phyloP scores from a whole-genome alignment of 768 basidiomycete species.

The Lyophyllum semitale region DNA sequence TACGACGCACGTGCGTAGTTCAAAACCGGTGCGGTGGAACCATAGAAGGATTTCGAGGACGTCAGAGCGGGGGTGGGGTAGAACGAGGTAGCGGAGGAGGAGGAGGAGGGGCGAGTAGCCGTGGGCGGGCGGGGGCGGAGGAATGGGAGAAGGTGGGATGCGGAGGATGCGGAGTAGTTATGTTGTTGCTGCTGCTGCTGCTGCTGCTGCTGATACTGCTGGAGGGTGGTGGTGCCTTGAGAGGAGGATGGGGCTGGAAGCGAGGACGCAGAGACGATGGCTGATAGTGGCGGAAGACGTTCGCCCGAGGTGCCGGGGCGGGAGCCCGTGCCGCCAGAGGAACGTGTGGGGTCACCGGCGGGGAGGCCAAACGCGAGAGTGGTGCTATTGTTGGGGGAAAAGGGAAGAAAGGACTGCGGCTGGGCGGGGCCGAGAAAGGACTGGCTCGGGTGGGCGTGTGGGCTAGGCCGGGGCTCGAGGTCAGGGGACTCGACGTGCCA shows the following conservation, averaged over 20 bases:
- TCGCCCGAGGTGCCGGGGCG: constrained; percentile 55
- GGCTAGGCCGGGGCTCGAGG: constrained; percentile 25
- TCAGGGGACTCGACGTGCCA: constrained; percentile 43
- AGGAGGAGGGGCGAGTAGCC: constrained; percentile 8
- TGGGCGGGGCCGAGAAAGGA: constrained; percentile 68
- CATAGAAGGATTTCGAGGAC: constrained; percentile 9
- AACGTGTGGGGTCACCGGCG: not conserved
- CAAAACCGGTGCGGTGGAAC: constrained; percentile 29
- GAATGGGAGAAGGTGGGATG: constrained; percentile 5
- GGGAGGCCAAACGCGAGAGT: not conserved
- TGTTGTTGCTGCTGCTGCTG: not conserved
- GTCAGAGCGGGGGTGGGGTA: constrained; percentile 5
- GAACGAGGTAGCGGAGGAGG: constrained; percentile 9
- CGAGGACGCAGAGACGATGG: constrained; percentile 70
- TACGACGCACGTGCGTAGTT: constrained; percentile 38
- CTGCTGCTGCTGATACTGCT: constrained; percentile 13
- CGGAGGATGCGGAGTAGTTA: not conserved
- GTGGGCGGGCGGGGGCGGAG: constrained; percentile 8
- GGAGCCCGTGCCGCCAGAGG: not conserved
- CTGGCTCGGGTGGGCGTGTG: constrained; percentile 20
- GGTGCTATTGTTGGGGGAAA: too few relatives aligned
- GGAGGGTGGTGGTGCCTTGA: constrained; percentile 46
- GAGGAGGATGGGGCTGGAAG: constrained; percentile 45
- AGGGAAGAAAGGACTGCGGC: constrained; percentile 73
- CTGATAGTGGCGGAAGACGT: constrained; percentile 56